Conservation (phyloP, 805 yeast species). For the Allodekkera sacchari region DNA sequence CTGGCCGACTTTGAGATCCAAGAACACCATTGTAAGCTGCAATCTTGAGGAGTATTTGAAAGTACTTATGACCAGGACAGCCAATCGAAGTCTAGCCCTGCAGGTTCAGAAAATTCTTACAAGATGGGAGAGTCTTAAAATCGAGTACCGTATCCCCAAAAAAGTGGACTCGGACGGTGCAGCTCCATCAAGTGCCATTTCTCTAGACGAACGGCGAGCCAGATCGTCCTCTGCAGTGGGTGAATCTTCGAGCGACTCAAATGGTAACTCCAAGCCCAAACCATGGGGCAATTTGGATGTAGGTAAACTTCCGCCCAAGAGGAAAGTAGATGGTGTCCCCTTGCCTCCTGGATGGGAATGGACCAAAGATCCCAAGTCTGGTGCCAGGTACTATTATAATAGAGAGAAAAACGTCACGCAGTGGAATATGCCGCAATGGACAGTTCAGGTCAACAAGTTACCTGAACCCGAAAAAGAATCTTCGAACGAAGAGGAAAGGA, state of each 20-base stretch:
- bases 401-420: slow-evolving; percentile 36
- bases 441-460: no score
- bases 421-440: slow-evolving; percentile 50
- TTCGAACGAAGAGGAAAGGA: slow-evolving; percentile 18
- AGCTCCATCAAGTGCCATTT: slow-evolving; percentile 2
- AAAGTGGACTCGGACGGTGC: slow-evolving; percentile 23
- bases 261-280: slow-evolving; percentile 2
- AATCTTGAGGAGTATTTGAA: slow-evolving; percentile 60
- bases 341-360: slow-evolving; percentile 64
- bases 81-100: slow-evolving; percentile 20
- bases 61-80: slow-evolving; percentile 26
- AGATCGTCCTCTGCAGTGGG: no score
- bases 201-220: slow-evolving; percentile 18
- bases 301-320: slow-evolving; percentile 12
- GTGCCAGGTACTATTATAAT: slow-evolving; percentile 47
- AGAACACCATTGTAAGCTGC: slow-evolving; percentile 68
- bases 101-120: slow-evolving; percentile 40
- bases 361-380: slow-evolving; percentile 38
- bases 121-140: slow-evolving; percentile 66
- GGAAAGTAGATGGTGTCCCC: slow-evolving; percentile 21
- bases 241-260: not conserved
- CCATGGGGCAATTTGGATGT: slow-evolving; percentile 15
- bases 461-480: no score
- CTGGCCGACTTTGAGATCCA: slow-evolving; percentile 65
- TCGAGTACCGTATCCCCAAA: slow-evolving; percentile 84